Percentiles rank a stretch among this genome's conserved stretches.
These are phyloP conservation scores for Paramecium sexaurelia DNA, from an alignment of 73 alveolate species.

Conservation along the genomic window DNA sequence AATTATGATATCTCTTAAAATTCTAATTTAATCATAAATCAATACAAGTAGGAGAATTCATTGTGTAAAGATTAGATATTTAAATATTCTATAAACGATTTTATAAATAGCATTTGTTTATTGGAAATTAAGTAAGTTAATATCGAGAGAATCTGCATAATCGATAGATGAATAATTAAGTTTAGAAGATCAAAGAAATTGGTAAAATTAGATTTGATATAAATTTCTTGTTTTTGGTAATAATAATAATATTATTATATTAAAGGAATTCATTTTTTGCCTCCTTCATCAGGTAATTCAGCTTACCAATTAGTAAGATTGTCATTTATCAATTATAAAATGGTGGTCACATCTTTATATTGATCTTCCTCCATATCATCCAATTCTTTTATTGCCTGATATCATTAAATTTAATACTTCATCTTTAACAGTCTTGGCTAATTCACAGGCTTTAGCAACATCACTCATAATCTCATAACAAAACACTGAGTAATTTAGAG, in stretches of 20 bases:
- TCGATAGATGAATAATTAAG: not conserved
- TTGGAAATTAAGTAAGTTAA: too few species aligned
- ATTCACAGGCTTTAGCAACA: conserved; percentile 87
- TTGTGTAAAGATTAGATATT: too few species aligned
- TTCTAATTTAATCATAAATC: too few species aligned
- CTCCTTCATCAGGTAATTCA: conserved; percentile 64
- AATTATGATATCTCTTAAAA: too few species aligned
- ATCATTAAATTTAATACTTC: not conserved
- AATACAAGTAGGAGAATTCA: too few species aligned
- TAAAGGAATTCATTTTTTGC: not conserved
- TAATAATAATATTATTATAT: not conserved
- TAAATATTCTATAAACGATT: too few species aligned
- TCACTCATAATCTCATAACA: conserved; percentile 92
- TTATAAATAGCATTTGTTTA: too few species aligned
- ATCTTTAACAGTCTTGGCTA: conserved; percentile 81
- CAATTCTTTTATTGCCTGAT: conserved; percentile 62
- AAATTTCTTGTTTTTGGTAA: not conserved
- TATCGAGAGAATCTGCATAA: too few species aligned
- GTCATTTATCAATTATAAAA: conserved; percentile 71
- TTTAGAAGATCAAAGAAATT: conserved; percentile 20
- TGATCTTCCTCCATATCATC: conserved; percentile 73
- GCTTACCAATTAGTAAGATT: conserved; percentile 70
- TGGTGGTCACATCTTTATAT: conserved; percentile 73
- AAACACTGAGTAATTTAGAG: conserved; percentile 90
- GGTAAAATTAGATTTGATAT: not conserved